Conservation (phyloP, 371 early-diverging fungal species). For the Smittium culicis region DNA sequence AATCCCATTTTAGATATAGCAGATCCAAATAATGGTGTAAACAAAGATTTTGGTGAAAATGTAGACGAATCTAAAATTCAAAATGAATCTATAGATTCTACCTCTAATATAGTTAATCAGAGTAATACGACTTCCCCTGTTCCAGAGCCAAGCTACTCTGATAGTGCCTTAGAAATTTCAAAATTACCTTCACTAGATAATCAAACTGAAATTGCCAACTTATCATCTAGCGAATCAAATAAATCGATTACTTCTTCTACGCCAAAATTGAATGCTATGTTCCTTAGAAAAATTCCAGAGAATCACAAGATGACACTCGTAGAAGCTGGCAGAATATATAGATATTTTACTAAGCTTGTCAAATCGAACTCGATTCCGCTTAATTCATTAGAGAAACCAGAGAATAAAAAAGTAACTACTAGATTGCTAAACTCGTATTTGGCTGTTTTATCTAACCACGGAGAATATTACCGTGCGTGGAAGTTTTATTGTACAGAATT, state of each 20-base stretch:
- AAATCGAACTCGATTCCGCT: conserved; percentile 18
- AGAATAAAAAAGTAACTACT: conserved; percentile 32
- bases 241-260: too few relatives aligned
- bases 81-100: conserved; percentile 14
- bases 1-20: too few relatives aligned
- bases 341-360: conserved; percentile 25
- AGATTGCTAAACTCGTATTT: conserved; percentile 45
- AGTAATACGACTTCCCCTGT: too few relatives aligned
- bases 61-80: conserved; percentile 11
- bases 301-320: conserved; percentile 30
- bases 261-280: neutral
- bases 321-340: conserved; percentile 33
- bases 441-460: conserved; percentile 40
- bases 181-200: neutral
- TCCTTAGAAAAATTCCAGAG: conserved; percentile 28
- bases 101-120: conserved; percentile 14
- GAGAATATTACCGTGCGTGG: conserved; percentile 32
- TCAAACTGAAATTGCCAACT: neutral
- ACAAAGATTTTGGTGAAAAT: too few relatives aligned
- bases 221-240: neutral
- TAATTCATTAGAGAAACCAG: too few relatives aligned
- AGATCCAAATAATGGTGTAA: neutral
- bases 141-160: too few relatives aligned
- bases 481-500: conserved; percentile 37
- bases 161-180: too few relatives aligned